Conservation (phyloP, 768 basidiomycete genomes). For the Glaciozyma martinii region DNA sequence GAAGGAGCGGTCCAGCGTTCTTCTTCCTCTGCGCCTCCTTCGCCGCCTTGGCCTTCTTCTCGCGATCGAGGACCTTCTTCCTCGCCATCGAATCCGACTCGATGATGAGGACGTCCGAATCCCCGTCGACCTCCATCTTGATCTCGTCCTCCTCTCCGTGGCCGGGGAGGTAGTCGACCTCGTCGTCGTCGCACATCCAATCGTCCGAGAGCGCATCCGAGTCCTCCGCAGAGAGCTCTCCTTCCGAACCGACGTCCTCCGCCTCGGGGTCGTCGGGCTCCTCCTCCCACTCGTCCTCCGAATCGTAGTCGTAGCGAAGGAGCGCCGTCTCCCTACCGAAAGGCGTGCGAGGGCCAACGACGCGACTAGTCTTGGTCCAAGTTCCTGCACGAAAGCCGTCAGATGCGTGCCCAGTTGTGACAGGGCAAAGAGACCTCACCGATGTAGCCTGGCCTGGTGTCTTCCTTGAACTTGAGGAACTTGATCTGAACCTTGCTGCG, state of each 20-base stretch:
- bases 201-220: slow-evolving; percentile 15
- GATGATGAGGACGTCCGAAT: not conserved
- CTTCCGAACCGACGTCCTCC: slow-evolving; percentile 25
- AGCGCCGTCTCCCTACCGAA: slow-evolving; percentile 65
- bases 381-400: slow-evolving; percentile 45
- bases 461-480: slow-evolving; percentile 70
- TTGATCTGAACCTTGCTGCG: slow-evolving; percentile 62
- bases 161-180: slow-evolving; percentile 33
- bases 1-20: slow-evolving; percentile 1
- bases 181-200: slow-evolving; percentile 35
- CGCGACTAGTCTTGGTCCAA: slow-evolving; percentile 71
- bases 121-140: slow-evolving; percentile 18
- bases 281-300: slow-evolving; percentile 90
- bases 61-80: slow-evolving; percentile 15
- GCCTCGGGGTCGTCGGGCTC: slow-evolving; percentile 48
- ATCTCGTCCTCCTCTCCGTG: slow-evolving; percentile 27
- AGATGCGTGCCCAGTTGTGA: not conserved
- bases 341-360: slow-evolving; percentile 74
- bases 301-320: slow-evolving; percentile 86
- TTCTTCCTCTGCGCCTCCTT: slow-evolving; percentile 20
- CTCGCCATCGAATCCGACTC: slow-evolving; percentile 2
- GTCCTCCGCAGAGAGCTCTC: slow-evolving; percentile 17
- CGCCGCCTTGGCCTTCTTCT: slow-evolving; percentile 3
- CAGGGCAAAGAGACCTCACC: slow-evolving; percentile 43
- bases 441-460: slow-evolving; percentile 82